Conservation (phyloP, 129 eudicot species). For the Heracleum sosnowskyi region DNA sequence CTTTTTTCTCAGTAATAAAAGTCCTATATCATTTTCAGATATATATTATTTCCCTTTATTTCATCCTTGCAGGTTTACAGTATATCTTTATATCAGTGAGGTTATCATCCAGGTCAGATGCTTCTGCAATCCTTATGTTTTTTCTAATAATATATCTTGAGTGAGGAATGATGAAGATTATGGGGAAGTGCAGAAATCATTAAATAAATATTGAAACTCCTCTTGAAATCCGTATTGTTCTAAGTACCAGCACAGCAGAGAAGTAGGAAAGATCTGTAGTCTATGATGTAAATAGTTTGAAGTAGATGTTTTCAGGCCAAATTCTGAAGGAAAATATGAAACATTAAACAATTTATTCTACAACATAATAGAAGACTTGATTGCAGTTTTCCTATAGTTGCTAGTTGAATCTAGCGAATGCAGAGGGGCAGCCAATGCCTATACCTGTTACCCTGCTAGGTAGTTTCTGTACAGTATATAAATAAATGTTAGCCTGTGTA, state of each 20-base stretch:
- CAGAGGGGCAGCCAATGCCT: not conserved
- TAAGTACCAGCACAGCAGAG: not conserved
- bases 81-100: slow-evolving; percentile 56
- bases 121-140: slow-evolving; percentile 3
- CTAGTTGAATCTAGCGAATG: not conserved
- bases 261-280: not conserved
- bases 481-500: not conserved
- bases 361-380: not conserved
- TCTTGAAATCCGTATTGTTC: no score
- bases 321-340: not conserved
- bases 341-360: not conserved
- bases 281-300: not conserved
- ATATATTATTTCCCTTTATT: not conserved
- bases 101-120: slow-evolving; percentile 50
- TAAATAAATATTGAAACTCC: not conserved
- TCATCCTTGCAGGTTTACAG: slow-evolving; percentile 36
- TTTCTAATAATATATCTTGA: not conserved
- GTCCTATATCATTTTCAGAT: not conserved
- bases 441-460: no score
- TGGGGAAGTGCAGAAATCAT: not conserved
- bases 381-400: not conserved
- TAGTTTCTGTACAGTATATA: not conserved
- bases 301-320: not conserved
- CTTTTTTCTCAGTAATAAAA: not conserved
- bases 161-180: not conserved